phyloP scores from a whole-genome alignment of 768 basidiomycete genomes.

The Rhodosporidiobolus odoratus region DNA sequence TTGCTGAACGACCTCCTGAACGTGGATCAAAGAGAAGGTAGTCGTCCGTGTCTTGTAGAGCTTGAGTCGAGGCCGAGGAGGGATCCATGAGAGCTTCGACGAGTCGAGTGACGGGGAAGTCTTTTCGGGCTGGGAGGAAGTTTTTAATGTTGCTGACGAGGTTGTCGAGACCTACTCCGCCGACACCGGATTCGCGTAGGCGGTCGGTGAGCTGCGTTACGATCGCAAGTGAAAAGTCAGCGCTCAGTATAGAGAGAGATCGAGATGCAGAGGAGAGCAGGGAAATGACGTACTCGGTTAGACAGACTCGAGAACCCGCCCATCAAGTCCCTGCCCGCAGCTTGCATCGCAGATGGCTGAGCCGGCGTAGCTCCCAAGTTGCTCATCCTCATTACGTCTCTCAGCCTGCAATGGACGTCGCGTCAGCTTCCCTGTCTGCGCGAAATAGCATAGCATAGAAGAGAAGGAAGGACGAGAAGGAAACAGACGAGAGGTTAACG shows the following conservation, averaged over 20 bases:
- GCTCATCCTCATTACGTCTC: conserved; percentile 90
- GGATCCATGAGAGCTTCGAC: conserved; percentile 98
- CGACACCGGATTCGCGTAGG: conserved; percentile 79
- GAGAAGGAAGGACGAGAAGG: not conserved
- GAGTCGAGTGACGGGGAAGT: conserved; percentile 83
- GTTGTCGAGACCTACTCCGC: conserved; percentile 65
- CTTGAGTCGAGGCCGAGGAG: conserved; percentile 84
- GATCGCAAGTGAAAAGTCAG: not conserved
- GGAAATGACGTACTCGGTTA: conserved; percentile 58
- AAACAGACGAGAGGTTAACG: conserved; percentile 29
- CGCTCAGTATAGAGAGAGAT: not conserved
- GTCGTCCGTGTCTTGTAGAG: conserved; percentile 92
- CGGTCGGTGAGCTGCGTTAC: conserved; percentile 72
- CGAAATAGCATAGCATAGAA: not conserved
- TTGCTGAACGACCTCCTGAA: conserved; percentile 54
- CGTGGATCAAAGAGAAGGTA: conserved; percentile 90
- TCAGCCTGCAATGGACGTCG: conserved; percentile 51
- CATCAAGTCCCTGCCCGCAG: conserved; percentile 77
- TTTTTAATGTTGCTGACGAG: conserved; percentile 96
- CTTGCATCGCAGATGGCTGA: conserved; percentile 41
- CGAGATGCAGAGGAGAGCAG: not conserved
- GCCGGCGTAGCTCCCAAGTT: conserved; percentile 59
- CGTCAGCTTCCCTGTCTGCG: not conserved
- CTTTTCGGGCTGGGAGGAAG: conserved; percentile 89
- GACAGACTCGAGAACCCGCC: conserved; percentile 89